Percentiles rank a stretch among this genome's conserved stretches.
These are phyloP conservation scores for Penicillium chermesinum DNA, from an alignment of 495 filamentous ascomycete species.

Conservation along the genomic window DNA sequence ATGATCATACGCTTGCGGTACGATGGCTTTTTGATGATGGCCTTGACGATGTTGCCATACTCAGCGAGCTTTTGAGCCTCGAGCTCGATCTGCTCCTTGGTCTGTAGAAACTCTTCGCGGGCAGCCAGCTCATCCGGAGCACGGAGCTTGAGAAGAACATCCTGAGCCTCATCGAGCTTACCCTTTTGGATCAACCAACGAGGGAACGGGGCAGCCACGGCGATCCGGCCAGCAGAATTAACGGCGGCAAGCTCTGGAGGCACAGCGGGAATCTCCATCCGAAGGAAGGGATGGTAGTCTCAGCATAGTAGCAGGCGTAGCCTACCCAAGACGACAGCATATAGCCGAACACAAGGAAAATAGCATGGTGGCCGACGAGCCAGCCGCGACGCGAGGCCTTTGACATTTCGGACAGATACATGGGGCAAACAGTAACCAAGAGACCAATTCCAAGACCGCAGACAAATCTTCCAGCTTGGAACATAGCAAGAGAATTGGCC, in stretches of 20 bases:
- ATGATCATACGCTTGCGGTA: slow-evolving; percentile 42
- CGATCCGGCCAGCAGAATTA: slow-evolving; percentile 36
- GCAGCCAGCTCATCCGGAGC: slow-evolving; percentile 31
- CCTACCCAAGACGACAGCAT: slow-evolving; percentile 41
- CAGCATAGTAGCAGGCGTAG: slow-evolving; percentile 38
- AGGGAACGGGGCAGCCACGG: slow-evolving; percentile 40
- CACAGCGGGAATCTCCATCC: slow-evolving; percentile 45
- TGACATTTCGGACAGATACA: slow-evolving; percentile 40
- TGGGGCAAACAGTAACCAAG: slow-evolving; percentile 42
- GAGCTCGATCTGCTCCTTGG: slow-evolving; percentile 32
- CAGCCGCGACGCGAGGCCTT: slow-evolving; percentile 32
- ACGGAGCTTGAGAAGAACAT: slow-evolving; percentile 29
- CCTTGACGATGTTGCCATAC: slow-evolving; percentile 28
- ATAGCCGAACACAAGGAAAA: slow-evolving; percentile 41
- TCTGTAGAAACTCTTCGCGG: slow-evolving; percentile 37
- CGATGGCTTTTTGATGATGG: slow-evolving; percentile 34
- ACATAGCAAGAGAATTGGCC: slow-evolving; percentile 42
- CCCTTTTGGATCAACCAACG: slow-evolving; percentile 43
- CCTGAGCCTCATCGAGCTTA: slow-evolving; percentile 31
- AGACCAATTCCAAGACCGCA: slow-evolving; percentile 45
- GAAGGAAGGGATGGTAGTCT: slow-evolving; percentile 28
- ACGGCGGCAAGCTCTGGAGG: slow-evolving; percentile 35
- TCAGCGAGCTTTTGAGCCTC: slow-evolving; percentile 27
- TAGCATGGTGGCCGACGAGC: slow-evolving; percentile 36
- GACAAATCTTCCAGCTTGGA: slow-evolving; percentile 44